Base-by-base conservation (phyloP, 169 alveolate species). In the Neospora caninum region DNA sequence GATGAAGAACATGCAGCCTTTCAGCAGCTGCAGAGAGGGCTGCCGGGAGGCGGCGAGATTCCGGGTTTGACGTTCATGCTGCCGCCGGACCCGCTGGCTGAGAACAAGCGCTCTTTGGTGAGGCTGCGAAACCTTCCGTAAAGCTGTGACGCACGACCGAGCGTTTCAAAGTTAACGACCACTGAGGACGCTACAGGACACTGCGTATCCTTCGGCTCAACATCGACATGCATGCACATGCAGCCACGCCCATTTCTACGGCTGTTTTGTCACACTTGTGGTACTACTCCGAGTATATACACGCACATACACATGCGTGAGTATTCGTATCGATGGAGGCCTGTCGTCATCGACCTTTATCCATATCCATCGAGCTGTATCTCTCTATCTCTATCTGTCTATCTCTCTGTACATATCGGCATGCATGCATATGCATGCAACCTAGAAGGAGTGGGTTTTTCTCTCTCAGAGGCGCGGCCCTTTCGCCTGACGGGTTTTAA, bases 1-100 rank as follows among this genome's bases (percentile, higher is more conserved):
- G 86, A 78, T 6, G 89, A 82, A 36, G 89, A 82, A 27, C 89
- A 82, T 9, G 69, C 67, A 27, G 89, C 64, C 38, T 82, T 82
- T 29, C 53, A 18, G 34, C 53, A 82, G 89, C 89, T 82, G 53
- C 89, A 41, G 25, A 42, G 89, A 18, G 89, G 39, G 39, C n/a
- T 41, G 7, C n/a, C 22, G 89, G 64, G 67, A 36, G 67, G 54
- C n/a, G 89, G 41, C n/a, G 89, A 82, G 39, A 38, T 42, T 18
- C 54, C n/a, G 7, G 89, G 89, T 9, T 16, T 82, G 54, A 41
- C 89, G 31, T 82, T 82, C 41, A 36, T 82, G n/a, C 89, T 82
- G 69, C 89, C 89, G 7, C 89, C 89, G 0, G 69, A 82, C 39
- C 89, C 89, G 1, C 41, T 82, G 20, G 69, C 6, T 4, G 89